phyloP scores from a whole-genome alignment of 23 red algal species.

The Cyanidioschyzon merolae region DNA sequence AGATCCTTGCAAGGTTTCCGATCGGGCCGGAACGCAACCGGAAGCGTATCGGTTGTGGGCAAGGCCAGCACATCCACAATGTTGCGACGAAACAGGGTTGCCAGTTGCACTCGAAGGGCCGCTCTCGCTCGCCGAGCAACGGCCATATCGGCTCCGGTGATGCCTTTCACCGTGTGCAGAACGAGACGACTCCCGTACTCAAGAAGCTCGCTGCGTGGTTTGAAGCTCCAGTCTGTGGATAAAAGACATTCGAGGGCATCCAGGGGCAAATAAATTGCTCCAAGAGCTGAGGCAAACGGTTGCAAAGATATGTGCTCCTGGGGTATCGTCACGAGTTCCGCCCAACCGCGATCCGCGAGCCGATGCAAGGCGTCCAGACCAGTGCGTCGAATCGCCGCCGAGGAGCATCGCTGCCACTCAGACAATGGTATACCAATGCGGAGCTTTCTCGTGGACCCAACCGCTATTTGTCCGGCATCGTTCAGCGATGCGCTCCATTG shows the following conservation, averaged over 20 bases:
- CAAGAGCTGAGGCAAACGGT: background rate
- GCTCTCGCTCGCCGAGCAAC: background rate
- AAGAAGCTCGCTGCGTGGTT: background rate
- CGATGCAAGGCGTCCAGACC: background rate
- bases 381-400: background rate
- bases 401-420: background rate
- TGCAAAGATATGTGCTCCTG: background rate
- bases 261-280: background rate
- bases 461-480: background rate
- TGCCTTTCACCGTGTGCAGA: background rate
- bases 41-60: constrained; percentile 11
- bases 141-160: constrained; percentile 13
- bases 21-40: background rate
- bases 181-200: background rate
- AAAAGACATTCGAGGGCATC: background rate
- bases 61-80: constrained; percentile 15
- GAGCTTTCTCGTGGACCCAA: background rate
- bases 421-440: background rate
- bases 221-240: background rate
- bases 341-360: background rate
- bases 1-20: constrained; percentile 7
- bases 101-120: background rate
- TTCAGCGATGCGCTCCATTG: background rate
- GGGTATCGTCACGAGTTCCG: background rate
- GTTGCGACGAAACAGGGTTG: background rate